Percentiles rank a stretch among this genome's conserved stretches.
These are phyloP conservation scores for Rhodotorula mucilaginosa DNA, from an alignment of 1,284 basidiomycete genomes.

Conservation along the genomic window DNA sequence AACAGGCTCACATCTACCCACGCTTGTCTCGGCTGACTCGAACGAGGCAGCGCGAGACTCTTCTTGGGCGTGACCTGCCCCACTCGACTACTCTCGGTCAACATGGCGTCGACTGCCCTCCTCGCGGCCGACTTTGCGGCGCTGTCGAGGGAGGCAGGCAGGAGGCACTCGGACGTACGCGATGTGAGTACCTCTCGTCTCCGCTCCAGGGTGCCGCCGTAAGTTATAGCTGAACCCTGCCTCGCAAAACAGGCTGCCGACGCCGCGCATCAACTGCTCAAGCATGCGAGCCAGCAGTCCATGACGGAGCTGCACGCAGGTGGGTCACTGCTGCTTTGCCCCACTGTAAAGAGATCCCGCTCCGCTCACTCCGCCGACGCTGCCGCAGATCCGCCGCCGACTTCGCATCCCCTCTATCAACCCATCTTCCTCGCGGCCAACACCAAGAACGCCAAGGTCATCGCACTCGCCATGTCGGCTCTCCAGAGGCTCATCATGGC, in stretches of 20 bases:
- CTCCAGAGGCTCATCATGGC: conserved; percentile 86
- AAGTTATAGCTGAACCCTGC: no score
- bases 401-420: conserved; percentile 60
- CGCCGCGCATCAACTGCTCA: conserved; percentile 43
- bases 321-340: not conserved
- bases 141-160: conserved; percentile 71
- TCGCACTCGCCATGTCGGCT: conserved; percentile 84
- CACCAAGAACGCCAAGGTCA: conserved; percentile 89
- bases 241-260: conserved; percentile 45
- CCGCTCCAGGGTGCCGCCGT: conserved; percentile 49
- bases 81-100: not conserved
- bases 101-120: conserved; percentile 3
- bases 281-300: conserved; percentile 38
- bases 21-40: no score
- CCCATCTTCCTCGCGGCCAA: conserved; percentile 93
- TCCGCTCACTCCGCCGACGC: conserved; percentile 52
- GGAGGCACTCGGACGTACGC: conserved; percentile 76
- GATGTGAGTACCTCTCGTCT: conserved; percentile 60
- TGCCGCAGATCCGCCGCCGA: conserved; percentile 5
- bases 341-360: no score
- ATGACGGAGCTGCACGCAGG: conserved; percentile 38
- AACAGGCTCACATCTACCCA: no score
- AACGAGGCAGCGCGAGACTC: no score
- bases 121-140: conserved; percentile 54
- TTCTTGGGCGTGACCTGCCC: no score